Conservation (phyloP, 768 basidiomycete genomes). For the Phaeotremella skinneri region DNA sequence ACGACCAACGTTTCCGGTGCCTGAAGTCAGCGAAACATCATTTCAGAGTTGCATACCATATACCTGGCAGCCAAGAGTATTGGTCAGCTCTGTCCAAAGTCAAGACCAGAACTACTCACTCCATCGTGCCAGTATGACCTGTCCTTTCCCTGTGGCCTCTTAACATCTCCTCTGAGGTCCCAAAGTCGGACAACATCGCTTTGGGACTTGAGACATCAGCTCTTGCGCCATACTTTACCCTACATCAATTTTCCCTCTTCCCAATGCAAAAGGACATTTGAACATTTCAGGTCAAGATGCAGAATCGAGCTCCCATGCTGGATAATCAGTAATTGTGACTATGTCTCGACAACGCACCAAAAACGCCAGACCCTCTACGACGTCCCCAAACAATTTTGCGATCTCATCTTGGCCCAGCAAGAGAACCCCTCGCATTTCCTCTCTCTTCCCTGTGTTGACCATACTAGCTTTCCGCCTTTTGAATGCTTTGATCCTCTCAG, state of each 20-base stretch:
- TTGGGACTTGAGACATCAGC: slow-evolving; percentile 62
- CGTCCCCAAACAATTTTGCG: slow-evolving; percentile 72
- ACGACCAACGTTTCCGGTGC: slow-evolving; percentile 82
- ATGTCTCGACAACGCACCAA: slow-evolving; percentile 59
- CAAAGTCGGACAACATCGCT: slow-evolving; percentile 94
- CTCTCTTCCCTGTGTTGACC: slow-evolving; percentile 18
- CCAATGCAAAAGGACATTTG: slow-evolving; percentile 87
- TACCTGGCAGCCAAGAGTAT: slow-evolving; percentile 23
- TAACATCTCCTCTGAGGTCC: slow-evolving; percentile 88
- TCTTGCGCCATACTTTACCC: slow-evolving; percentile 41
- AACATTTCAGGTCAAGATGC: slow-evolving; percentile 90
- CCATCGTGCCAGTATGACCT: slow-evolving; percentile 95
- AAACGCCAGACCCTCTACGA: slow-evolving; percentile 82
- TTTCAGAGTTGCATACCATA: slow-evolving; percentile 28
- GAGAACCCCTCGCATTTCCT: slow-evolving; percentile 63
- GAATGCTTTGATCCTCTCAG: slow-evolving; percentile 44
- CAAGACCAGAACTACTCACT: slow-evolving; percentile 59
- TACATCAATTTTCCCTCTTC: slow-evolving; percentile 81
- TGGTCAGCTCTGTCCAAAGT: slow-evolving; percentile 1
- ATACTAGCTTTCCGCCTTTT: slow-evolving; percentile 35
- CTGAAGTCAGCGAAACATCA: slow-evolving; percentile 10
- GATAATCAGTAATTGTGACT: not conserved
- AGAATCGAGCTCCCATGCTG: slow-evolving; percentile 62
- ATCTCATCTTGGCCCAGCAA: slow-evolving; percentile 81
- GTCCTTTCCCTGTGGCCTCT: slow-evolving; percentile 66